phyloP scores from a whole-genome alignment of 2,329 filamentous ascomycete species.

The Nectriaceae sp. region DNA sequence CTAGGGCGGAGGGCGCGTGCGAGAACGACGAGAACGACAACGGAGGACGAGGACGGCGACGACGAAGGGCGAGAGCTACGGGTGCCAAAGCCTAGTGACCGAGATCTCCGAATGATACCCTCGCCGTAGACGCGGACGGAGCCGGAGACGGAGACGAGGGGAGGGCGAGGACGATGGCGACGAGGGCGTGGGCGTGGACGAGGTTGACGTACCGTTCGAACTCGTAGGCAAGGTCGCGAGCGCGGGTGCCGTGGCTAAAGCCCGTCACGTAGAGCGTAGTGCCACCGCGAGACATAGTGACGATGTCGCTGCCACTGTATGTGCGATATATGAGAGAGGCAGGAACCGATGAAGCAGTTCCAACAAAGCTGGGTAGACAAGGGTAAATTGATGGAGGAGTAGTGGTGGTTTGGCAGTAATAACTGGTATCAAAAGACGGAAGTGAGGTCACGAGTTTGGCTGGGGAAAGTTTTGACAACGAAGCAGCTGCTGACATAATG shows the following conservation, averaged over 20 bases:
- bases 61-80: conserved; percentile 20
- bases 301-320: background rate
- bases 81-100: conserved; percentile 23
- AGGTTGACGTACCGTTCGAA: conserved; percentile 98
- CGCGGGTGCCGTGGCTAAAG: conserved; percentile 98
- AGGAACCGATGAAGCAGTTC: conserved; percentile 28
- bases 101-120: conserved; percentile 24
- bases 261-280: conserved; percentile 98
- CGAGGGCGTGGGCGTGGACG: conserved; percentile 40
- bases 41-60: conserved; percentile 30
- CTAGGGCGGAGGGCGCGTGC: conserved; percentile 29
- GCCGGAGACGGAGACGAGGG: conserved; percentile 37
- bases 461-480: conserved; percentile 28
- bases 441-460: conserved; percentile 21
- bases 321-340: conserved; percentile 2
- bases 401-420: conserved; percentile 16
- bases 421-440: conserved; percentile 17
- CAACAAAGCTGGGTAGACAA: conserved; percentile 17
- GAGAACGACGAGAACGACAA: conserved; percentile 28
- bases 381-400: conserved; percentile 20
- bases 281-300: conserved; percentile 83
- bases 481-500: conserved; percentile 27
- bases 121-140: conserved; percentile 38
- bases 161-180: conserved; percentile 42
- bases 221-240: conserved; percentile 99